These are phyloP conservation scores for Cordyceps cateniannulata DNA, from an alignment of 2,329 filamentous ascomycete genomes.

Conservation along the genomic window DNA sequence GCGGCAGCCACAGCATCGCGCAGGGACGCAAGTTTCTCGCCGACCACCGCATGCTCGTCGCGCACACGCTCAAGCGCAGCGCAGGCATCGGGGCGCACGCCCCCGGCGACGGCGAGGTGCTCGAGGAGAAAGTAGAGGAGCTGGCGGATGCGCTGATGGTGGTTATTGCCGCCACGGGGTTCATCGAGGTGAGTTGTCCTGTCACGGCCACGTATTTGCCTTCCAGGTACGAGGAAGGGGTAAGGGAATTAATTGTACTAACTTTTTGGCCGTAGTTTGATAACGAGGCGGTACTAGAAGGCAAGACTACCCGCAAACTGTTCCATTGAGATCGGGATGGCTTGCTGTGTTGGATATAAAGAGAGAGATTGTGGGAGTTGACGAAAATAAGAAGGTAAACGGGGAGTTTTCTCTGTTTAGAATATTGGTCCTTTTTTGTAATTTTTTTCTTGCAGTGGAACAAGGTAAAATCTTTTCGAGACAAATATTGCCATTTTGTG, in stretches of 20 bases:
- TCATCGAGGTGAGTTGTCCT: conserved; percentile 62
- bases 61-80: conserved; percentile 84
- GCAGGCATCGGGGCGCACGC: conserved; percentile 61
- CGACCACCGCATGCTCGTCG: conserved; percentile 76
- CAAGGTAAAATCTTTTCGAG: neutral
- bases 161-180: conserved; percentile 74
- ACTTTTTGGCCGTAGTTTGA: conserved; percentile 29
- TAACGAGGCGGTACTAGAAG: conserved; percentile 29
- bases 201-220: too few relatives aligned
- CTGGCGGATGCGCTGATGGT: conserved; percentile 81
- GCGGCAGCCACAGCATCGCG: conserved; percentile 75
- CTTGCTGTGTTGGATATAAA: neutral
- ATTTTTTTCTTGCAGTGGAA: neutral
- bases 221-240: too few relatives aligned
- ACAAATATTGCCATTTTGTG: neutral
- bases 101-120: conserved; percentile 26
- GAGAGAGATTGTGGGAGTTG: neutral
- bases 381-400: neutral
- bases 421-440: neutral
- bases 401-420: neutral
- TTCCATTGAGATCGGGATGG: conserved; percentile 30
- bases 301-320: conserved; percentile 27
- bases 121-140: conserved; percentile 62
- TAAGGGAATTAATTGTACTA: neutral
- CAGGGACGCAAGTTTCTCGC: conserved; percentile 75